Evolutionary conservation across 1,284 basidiomycete genomes (phyloP).

Genomic region (Ustilago curta): DNA sequence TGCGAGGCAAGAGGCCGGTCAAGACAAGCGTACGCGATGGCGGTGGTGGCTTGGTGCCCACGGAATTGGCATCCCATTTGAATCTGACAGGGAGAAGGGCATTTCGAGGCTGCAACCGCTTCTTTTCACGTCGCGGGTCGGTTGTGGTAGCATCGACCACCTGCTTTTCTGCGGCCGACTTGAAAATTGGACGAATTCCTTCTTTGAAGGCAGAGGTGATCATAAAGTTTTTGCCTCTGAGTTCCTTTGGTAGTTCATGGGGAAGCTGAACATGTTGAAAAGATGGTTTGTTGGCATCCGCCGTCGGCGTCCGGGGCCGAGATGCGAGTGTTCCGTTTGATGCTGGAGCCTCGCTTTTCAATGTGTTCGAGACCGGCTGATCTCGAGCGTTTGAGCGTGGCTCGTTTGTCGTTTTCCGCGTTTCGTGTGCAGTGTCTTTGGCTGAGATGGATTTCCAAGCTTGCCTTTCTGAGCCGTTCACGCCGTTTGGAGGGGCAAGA

Average conservation of each 20-base stretch:
- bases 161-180: conserved; percentile 25
- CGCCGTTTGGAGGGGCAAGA: conserved; percentile 1
- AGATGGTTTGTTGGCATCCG: conserved; percentile 11
- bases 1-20: conserved; percentile 79
- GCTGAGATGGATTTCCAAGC: conserved; percentile 1
- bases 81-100: conserved; percentile 26
- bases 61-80: conserved; percentile 82
- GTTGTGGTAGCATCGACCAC: conserved; percentile 9
- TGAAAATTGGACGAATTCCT: neutral
- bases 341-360: neutral
- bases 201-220: conserved; percentile 18
- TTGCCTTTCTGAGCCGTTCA: conserved; percentile 7
- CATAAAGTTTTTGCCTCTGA: conserved; percentile 27
- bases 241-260: conserved; percentile 43
- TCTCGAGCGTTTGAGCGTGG: neutral
- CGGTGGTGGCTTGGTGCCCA: conserved; percentile 80
- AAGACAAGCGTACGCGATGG: conserved; percentile 77
- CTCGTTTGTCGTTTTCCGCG: too few relatives aligned
- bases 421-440: neutral
- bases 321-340: neutral
- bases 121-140: conserved; percentile 25
- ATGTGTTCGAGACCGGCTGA: too few relatives aligned
- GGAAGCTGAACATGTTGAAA: conserved; percentile 51
- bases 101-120: conserved; percentile 9
- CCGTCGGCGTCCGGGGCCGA: neutral